These are phyloP conservation scores for Aspergillus asperescens DNA, from an alignment of 495 filamentous ascomycete genomes.

Conservation along the genomic window DNA sequence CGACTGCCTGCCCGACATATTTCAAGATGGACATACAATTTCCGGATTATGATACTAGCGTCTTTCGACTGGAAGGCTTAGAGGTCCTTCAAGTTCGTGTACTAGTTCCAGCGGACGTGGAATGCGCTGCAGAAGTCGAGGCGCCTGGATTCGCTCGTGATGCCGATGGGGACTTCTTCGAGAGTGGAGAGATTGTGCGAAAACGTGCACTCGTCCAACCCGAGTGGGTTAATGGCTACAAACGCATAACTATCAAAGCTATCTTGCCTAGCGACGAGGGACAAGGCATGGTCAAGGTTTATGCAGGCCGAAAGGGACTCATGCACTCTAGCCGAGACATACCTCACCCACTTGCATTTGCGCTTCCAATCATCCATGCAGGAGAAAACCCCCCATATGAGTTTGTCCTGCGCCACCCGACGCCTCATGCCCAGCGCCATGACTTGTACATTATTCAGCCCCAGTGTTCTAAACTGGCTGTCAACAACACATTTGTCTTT, in stretches of 20 bases:
- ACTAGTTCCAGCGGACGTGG: slow-evolving; percentile 79
- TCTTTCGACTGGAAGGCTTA: slow-evolving; percentile 79
- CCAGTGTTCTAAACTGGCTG: slow-evolving; percentile 76
- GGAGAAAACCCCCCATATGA: slow-evolving; percentile 92
- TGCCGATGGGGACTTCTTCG: slow-evolving; percentile 85
- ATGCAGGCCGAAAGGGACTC: slow-evolving; percentile 86
- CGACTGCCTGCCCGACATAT: slow-evolving; percentile 77
- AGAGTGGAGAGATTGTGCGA: slow-evolving; percentile 79
- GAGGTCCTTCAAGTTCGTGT: slow-evolving; percentile 89
- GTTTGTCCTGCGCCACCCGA: slow-evolving; percentile 88
- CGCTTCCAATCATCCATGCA: slow-evolving; percentile 83
- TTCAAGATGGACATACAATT: slow-evolving; percentile 77
- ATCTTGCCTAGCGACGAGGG: slow-evolving; percentile 86
- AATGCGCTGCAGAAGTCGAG: slow-evolving; percentile 92
- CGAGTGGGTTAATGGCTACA: slow-evolving; percentile 81
- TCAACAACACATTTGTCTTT: slow-evolving; percentile 98
- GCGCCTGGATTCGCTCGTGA: slow-evolving; percentile 73
- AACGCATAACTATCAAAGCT: slow-evolving; percentile 89
- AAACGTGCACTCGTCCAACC: slow-evolving; percentile 87
- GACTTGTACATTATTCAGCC: slow-evolving; percentile 95
- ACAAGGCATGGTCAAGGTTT: slow-evolving; percentile 83
- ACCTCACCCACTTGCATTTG: slow-evolving; percentile 83
- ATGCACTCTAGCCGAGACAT: slow-evolving; percentile 96
- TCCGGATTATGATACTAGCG: slow-evolving; percentile 84
- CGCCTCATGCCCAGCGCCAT: slow-evolving; percentile 91